These are phyloP conservation scores for Curvularia lunata DNA, from an alignment of 2,329 filamentous ascomycete species.

Conservation along the genomic window DNA sequence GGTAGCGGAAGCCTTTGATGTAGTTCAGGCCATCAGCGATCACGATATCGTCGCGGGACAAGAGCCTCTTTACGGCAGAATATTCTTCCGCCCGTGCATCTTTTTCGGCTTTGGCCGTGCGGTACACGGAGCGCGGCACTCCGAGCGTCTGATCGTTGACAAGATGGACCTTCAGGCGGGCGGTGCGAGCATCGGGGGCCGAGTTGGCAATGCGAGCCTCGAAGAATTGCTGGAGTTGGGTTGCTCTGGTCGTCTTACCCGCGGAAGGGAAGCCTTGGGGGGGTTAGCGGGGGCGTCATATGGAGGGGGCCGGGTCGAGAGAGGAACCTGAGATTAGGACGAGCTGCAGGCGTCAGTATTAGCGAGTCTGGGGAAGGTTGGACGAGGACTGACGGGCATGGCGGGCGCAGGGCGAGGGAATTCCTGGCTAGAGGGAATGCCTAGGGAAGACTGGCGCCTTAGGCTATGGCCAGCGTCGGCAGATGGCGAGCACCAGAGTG, in stretches of 20 bases:
- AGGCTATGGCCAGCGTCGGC: conserved; percentile 28
- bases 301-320: conserved; percentile 1
- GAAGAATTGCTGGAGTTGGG: conserved; percentile 71
- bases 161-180: conserved; percentile 70
- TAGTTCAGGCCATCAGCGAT: conserved; percentile 83
- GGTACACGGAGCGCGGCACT: conserved; percentile 74
- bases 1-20: conserved; percentile 89
- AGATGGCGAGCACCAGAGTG: conserved; percentile 21
- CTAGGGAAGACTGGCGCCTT: conserved; percentile 17
- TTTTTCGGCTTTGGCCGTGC: conserved; percentile 80
- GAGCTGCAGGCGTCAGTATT: conserved; percentile 54
- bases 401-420: conserved; percentile 9
- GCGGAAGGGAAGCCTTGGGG: conserved; percentile 69
- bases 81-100: conserved; percentile 78
- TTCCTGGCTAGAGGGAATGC: conserved; percentile 8
- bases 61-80: conserved; percentile 76
- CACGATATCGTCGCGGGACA: conserved; percentile 76
- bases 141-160: conserved; percentile 75
- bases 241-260: conserved; percentile 66
- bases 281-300: conserved; percentile 54
- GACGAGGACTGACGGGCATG: conserved; percentile 38
- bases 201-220: conserved; percentile 61
- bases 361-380: conserved; percentile 15
- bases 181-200: conserved; percentile 52
- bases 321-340: conserved; percentile 60